These are phyloP conservation scores for Cotoneaster glaucophyllus DNA, from an alignment of 306 rosid species.

Conservation along the genomic window DNA sequence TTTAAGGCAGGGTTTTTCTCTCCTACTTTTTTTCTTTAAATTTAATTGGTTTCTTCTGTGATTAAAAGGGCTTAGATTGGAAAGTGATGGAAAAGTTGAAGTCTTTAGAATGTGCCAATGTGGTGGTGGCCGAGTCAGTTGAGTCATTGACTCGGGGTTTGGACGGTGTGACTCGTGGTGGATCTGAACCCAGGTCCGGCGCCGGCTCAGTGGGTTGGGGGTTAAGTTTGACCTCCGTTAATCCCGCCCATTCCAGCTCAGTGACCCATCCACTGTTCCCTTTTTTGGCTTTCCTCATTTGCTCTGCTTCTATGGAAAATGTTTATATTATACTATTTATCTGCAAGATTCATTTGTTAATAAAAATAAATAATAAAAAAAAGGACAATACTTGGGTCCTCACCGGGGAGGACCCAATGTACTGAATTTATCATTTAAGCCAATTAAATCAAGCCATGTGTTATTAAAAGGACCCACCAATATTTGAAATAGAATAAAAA, in stretches of 20 bases:
- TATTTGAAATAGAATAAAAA: too few relatives aligned
- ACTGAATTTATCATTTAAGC: too few relatives aligned
- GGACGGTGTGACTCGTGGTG: background rate
- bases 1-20: background rate
- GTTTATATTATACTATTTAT: too few relatives aligned
- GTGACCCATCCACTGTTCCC: background rate
- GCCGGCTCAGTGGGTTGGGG: conserved; percentile 5
- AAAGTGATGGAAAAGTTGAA: conserved; percentile 3
- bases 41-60: background rate
- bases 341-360: too few relatives aligned
- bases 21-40: background rate
- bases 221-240: conserved; percentile 37
- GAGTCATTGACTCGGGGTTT: background rate
- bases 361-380: too few relatives aligned
- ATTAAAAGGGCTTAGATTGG: conserved; percentile 6
- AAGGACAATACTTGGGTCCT: too few relatives aligned
- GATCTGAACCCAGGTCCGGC: conserved; percentile 21
- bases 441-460: too few relatives aligned
- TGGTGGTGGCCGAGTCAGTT: background rate
- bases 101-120: background rate
- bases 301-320: background rate
- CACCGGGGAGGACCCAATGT: too few relatives aligned
- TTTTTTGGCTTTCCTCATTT: background rate
- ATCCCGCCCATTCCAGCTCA: conserved; percentile 48
- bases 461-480: too few relatives aligned